Evolutionary conservation across 768 basidiomycete genomes (phyloP).

Genomic region (Amanita rimosa): DNA sequence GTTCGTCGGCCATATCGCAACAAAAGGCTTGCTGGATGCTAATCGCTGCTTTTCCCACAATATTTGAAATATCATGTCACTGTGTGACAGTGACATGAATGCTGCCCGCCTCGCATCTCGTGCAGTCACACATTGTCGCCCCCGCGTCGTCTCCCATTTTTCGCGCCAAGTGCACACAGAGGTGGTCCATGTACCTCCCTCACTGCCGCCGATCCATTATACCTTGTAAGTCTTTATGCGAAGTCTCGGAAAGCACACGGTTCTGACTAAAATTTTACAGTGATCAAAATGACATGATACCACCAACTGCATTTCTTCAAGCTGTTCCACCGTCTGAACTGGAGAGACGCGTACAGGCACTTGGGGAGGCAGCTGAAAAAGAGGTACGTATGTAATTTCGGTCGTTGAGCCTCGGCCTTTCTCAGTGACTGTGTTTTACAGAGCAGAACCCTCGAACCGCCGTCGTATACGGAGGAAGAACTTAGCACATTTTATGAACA

Average conservation of each 20-base stretch:
- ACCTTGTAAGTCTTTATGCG: not conserved
- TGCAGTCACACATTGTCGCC: not conserved
- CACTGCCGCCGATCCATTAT: not conserved
- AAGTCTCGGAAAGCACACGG: not conserved
- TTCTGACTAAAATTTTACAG: not conserved
- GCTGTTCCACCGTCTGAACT: not conserved
- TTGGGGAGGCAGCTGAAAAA: conserved; percentile 1
- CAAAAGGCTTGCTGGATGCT: no score
- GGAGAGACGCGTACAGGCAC: conserved; percentile 1
- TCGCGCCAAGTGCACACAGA: not conserved
- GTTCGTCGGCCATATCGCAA: no score
- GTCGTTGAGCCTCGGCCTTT: not conserved
- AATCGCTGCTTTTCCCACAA: no score
- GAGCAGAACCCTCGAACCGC: conserved; percentile 20
- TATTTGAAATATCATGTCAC: no score
- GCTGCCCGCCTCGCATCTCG: no score
- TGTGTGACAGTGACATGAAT: no score
- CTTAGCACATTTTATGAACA: conserved; percentile 32
- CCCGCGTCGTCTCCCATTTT: no score
- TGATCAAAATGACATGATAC: not conserved
- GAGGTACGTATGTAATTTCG: not conserved
- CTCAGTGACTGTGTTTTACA: conserved; percentile 9
- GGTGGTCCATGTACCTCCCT: not conserved
- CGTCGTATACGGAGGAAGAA: conserved; percentile 31
- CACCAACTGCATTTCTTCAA: not conserved